Base-by-base conservation (phyloP, 225 moss, liverwort and hornwort species). In the Polytrichum commune region DNA sequence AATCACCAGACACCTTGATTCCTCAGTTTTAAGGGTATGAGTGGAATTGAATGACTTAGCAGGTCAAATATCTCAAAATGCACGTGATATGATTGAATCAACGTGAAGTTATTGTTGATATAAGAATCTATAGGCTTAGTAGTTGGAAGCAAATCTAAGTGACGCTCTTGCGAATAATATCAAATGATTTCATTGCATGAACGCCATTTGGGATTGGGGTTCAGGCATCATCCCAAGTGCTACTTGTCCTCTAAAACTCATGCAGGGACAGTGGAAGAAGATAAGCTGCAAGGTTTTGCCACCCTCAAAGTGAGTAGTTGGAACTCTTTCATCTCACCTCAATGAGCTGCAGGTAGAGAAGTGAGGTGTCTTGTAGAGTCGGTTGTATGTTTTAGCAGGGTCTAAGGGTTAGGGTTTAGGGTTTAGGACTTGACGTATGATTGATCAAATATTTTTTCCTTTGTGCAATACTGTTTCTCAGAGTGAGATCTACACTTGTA, bases 191-290 rank as follows among this genome's bases (percentile, higher is more conserved):
- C 13, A n/a, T 61, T 26, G 22, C 22, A 61, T 66, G 18, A 30
- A n/a, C 35, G 27, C 5, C 18, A 55, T 54, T 22, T 68, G 22
- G 26, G 29, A 68, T 23, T 55, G 70, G 60, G 68, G 54, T 65
- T 33, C 80, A 87, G 87, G 87, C 77, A 87, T 81, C 87, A 87
- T 67, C 60, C 76, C 74, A 66, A 76, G 68, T 87, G 87, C 33
- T 87, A 78, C 72, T 19, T 87, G 79, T 53, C 63, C 38, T 73
- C 76, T 6, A 73, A 81, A 62, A 84, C 63, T 61, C 78, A 79
- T 70, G 78, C 84, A 72, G 79, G 71, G 32, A 67, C 72, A 56
- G 78, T 84, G 76, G 72, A 69, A 67, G 72, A 68, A 54, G 66
- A 79, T 22, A 79, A 81, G 18, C 54, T 87, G 66, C 55, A 74